A percentile compares a stretch with the other conserved stretches of the same genome.
These are phyloP conservation scores for Epichloe bromicola DNA, from an alignment of 2,329 filamentous ascomycete species.

Conservation along the genomic window DNA sequence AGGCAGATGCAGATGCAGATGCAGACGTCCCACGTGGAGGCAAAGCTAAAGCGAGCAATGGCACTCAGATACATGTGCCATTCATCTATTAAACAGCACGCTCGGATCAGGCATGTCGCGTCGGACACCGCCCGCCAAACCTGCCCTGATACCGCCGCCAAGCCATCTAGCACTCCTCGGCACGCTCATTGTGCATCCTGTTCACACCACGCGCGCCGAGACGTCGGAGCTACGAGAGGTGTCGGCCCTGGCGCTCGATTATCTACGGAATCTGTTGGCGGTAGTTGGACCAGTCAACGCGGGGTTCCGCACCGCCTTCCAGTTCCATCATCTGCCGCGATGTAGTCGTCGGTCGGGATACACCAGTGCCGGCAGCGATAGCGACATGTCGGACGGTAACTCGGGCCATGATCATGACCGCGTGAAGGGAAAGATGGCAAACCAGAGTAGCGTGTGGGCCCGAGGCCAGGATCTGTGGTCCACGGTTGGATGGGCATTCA, in stretches of 20 bases:
- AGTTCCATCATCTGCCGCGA: conserved; percentile 35
- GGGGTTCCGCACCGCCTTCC: conserved; percentile 59
- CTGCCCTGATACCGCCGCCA: conserved; percentile 53
- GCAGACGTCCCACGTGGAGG: background rate
- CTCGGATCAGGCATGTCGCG: conserved; percentile 38
- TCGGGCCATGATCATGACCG: conserved; percentile 35
- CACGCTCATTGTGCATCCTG: conserved; percentile 72
- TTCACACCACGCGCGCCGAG: conserved; percentile 59
- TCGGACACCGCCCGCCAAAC: conserved; percentile 16
- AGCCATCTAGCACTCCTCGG: conserved; percentile 65
- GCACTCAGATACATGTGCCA: conserved; percentile 27
- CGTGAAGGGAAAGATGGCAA: conserved; percentile 47
- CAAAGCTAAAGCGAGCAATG: background rate
- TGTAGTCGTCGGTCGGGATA: conserved; percentile 21
- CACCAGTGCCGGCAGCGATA: conserved; percentile 28
- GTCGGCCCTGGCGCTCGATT: conserved; percentile 52
- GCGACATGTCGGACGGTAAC: conserved; percentile 26
- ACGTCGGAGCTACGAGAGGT: conserved; percentile 48
- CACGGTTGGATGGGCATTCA: conserved; percentile 82
- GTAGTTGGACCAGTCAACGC: conserved; percentile 57
- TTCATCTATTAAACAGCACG: conserved; percentile 52
- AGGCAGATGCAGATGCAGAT: background rate
- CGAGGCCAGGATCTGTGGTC: conserved; percentile 83
- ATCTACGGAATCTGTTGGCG: conserved; percentile 54
- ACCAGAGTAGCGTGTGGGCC: conserved; percentile 54